A percentile compares a stretch with the other conserved stretches of the same genome.
phyloP scores from a whole-genome alignment of 345 rosid genomes.

The Hibiscus mutabilis region DNA sequence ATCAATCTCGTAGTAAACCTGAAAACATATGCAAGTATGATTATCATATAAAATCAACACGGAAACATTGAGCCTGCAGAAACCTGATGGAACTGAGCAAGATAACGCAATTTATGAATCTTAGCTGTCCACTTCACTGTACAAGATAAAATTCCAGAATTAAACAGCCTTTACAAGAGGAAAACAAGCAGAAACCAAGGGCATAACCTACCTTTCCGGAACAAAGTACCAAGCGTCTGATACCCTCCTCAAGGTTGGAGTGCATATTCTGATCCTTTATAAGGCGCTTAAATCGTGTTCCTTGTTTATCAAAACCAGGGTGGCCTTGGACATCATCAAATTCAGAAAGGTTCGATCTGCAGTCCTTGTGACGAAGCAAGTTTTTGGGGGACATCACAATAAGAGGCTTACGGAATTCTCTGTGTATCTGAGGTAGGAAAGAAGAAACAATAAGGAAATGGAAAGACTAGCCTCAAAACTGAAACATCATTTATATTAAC shows the following conservation, averaged over 20 bases:
- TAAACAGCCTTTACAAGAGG: neutral
- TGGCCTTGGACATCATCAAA: slow-evolving; percentile 94
- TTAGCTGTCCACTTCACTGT: neutral
- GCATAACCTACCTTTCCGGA: slow-evolving; percentile 67
- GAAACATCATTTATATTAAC: neutral
- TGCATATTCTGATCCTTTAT: slow-evolving; percentile 85
- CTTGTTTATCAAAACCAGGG: slow-evolving; percentile 95
- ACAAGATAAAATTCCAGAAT: neutral
- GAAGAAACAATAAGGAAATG: neutral
- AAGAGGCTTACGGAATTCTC: slow-evolving; percentile 83
- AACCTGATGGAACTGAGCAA: neutral
- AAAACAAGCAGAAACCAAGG: neutral
- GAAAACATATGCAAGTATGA: slow-evolving; percentile 2
- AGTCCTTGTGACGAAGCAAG: slow-evolving; percentile 83
- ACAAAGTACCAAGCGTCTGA: slow-evolving; percentile 82
- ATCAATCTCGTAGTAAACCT: slow-evolving; percentile 67
- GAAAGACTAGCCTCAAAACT: neutral
- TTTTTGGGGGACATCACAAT: slow-evolving; percentile 88
- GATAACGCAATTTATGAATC: neutral
- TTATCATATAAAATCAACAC: slow-evolving; percentile 1
- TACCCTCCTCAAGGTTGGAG: slow-evolving; percentile 78
- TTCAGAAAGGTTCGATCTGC: slow-evolving; percentile 90
- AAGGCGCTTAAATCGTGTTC: slow-evolving; percentile 84
- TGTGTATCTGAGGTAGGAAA: slow-evolving; percentile 40
- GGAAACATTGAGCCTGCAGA: neutral